Evolutionary conservation across 805 yeast genomes (phyloP), one percentile per base, ranked within the genome.

Genomic region (Candida coleopterorum): DNA sequence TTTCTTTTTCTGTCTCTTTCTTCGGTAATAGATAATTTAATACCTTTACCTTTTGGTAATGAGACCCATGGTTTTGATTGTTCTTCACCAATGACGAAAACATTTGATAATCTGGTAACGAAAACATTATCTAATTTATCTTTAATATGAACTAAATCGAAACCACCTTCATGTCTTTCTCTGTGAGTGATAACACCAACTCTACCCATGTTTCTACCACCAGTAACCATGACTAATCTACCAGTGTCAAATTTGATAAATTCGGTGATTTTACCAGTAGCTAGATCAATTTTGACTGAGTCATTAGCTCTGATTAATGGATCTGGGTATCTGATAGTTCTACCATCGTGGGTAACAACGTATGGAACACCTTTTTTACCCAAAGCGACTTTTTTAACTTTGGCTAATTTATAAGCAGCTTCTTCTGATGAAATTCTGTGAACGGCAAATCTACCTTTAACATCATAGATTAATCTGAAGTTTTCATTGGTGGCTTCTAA

Each of bases 371-470:
- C 96, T 77, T 81, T 87, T 85, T 90, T 93, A 73, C 98, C 97
- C 68, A 89, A 79, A 77, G 87, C 95, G 53, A 90, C 96, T 72
- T 85, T 87, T 85, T 87, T 93, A 60, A 90, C 97, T 79, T 89
- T 90, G 65, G 86, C 97, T 67, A 90, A 84, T 77, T 90, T 90
- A 93, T 93, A 90, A 56, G 89, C 70, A 61, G 96, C 96, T 79
- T 90, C 98, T 74, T 90, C 97, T 55, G 87, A 93, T 55, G 96
- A 85, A 76, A 90, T 90, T 78, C 98, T 88, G 95, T 90, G 98
- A 62, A 90, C 94, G 64, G 98, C 93, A 62, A 89, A 90, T 78
- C 96, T 89, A 75, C 97, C 98, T 80, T 90, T 90, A 69, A 87
- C 81, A 69, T 90, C 98, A 81, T 88, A 90, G 63, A 90, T 84